These are phyloP conservation scores for Ilyonectria robusta DNA, from an alignment of 2,329 filamentous ascomycete species.

Conservation along the genomic window DNA sequence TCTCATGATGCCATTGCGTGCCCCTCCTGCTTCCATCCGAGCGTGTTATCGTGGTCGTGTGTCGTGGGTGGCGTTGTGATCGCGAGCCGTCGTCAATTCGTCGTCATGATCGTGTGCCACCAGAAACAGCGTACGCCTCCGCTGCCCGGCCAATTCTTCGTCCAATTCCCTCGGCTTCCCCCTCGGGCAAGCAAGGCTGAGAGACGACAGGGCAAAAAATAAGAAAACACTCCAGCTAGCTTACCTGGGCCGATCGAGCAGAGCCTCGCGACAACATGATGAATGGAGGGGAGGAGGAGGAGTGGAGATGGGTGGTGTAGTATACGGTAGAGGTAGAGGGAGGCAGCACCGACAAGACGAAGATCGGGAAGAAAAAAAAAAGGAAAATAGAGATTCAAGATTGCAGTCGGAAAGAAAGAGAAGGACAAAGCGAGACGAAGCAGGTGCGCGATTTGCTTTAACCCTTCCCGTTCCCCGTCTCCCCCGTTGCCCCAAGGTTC, in stretches of 20 bases:
- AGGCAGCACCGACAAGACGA: conserved; percentile 19
- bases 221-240: conserved; percentile 42
- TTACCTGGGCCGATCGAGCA: conserved; percentile 70
- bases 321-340: conserved; percentile 22
- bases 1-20: conserved; percentile 15
- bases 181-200: not conserved
- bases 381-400: conserved; percentile 32
- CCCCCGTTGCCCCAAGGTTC: conserved; percentile 33
- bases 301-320: conserved; percentile 38
- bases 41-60: not conserved
- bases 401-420: conserved; percentile 15
- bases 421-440: conserved; percentile 13
- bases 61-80: not conserved
- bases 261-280: conserved; percentile 74
- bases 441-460: conserved; percentile 44
- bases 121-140: not conserved
- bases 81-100: conserved; percentile 17
- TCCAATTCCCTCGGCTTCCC: not conserved
- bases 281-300: conserved; percentile 36
- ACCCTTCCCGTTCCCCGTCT: conserved; percentile 33
- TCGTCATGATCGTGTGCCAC: conserved; percentile 36
- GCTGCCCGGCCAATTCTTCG: not conserved
- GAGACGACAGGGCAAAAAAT: conserved; percentile 18
- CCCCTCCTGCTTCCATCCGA: not conserved
- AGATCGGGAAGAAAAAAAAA: conserved; percentile 31